Evolutionary conservation across 306 rosid species (phyloP), one percentile per base, ranked within the genome.

Genomic region (Gastrolobium bilobum): DNA sequence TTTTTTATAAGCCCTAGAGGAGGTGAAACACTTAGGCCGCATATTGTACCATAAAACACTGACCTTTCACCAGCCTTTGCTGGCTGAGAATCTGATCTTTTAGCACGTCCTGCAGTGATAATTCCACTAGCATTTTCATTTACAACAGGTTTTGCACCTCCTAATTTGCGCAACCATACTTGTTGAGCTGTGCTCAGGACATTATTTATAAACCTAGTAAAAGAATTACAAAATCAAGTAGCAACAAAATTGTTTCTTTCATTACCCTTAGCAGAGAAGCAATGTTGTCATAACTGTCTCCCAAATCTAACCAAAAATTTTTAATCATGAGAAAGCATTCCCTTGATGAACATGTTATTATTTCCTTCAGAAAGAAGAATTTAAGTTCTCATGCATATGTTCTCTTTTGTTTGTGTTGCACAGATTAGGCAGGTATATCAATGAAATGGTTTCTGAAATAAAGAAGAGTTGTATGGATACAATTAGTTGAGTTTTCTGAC

Each of bases 161-260:
- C 99, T 78, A 91, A 81, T 84, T 89, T 90, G 70, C 99, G 98
- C 71, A 96, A 77, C 99, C 99, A 96, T 84, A 96, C 89, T 87
- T 96, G 99, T 87, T 96, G 98, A 71, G 98, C 97, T 13, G 99
- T 96, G 91, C 98, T 96, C 70, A 96, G 94, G 73, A 96, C 86
- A 68, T 96, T 96, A 86, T 96, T 96, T 60, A 89, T 89, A 78
- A 96, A 91, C 99, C 99, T 96, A 69, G 39, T 8, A 77, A 82
- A 39, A 74, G 70, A 69, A 76, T 56, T 29, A 54, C 65, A 54
- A 63, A 53, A 54, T 38, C 63, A 71, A 37, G 20, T 30, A 64
- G 65, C 57, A 46, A 64, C 13, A 13, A 64, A 77, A 77, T 63
- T 71, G 68, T 61, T 77, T 77, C 50, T 3, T 48, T 42, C 53